Evolutionary conservation across 768 basidiomycete species (phyloP), one percentile per base, ranked within the genome.

Genomic region (Melanogaster broomeanus): DNA sequence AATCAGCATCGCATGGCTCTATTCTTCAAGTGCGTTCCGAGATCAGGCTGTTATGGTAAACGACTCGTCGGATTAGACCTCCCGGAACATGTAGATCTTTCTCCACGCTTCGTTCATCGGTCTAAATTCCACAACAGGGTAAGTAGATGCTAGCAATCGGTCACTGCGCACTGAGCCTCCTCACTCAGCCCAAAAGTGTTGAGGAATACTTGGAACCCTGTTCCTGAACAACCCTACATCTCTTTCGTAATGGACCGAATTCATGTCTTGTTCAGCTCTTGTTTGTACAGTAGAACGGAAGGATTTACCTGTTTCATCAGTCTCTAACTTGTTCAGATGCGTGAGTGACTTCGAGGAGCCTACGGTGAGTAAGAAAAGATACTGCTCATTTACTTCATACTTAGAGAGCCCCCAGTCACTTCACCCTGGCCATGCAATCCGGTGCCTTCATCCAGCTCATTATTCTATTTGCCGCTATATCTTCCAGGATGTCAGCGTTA

Each of bases 361-460:
- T 85, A 84, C 64, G 66, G 89, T 87, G 55, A 53, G 77, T 54
- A 49, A 39, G 41, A 31, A 37, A 10, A 50, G 13, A 15, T 46
- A 11, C 12, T 41, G 34, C 33, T 49, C 31, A 9, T 47, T 6
- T 22, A n/a, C 13, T 18, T 13, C 44, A 47, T 34, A 35, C 48
- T 18, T 43, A 34, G 16, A 48, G 39, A 44, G 22, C 30, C 39
- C 42, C 8, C 54, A 92, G 89, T 40, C 78, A 78, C 25, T 82
- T 90, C 52, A 69, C 74, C 25, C 72, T 84, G 22, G 78, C 80
- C 30, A 79, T 92, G 75, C 87, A 86, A 62, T 78, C 81, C 1
- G 88, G 85, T 16, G 84, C 88, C 16, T 93, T 93, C 60, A 72
- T 87, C 12, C 85, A 87, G 54, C 63, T 88, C 15, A 67, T 85